These are phyloP conservation scores for Canariomyces notabilis DNA, from an alignment of 2,329 filamentous ascomycete genomes.

Conservation along the genomic window DNA sequence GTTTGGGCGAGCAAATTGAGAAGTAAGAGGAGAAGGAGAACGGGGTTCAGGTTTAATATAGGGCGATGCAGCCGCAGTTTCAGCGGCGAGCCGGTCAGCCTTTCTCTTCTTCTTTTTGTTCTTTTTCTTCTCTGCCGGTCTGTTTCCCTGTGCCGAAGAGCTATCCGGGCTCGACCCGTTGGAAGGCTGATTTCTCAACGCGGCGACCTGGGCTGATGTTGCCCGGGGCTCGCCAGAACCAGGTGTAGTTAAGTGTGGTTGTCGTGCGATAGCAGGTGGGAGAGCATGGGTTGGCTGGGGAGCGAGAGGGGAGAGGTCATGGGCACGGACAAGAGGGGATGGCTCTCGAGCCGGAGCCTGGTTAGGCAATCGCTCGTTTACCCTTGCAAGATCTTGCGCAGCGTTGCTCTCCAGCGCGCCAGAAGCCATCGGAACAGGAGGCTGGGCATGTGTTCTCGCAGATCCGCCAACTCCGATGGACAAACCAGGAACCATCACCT, in stretches of 20 bases:
- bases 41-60: slow-evolving; percentile 62
- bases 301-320: slow-evolving; percentile 68
- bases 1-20: slow-evolving; percentile 48
- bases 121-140: slow-evolving; percentile 45
- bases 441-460: slow-evolving; percentile 7
- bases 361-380: slow-evolving; percentile 34
- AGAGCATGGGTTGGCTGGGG: slow-evolving; percentile 70
- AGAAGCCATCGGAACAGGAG: slow-evolving; percentile 19
- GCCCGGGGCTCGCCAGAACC: slow-evolving; percentile 34
- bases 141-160: slow-evolving; percentile 51
- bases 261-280: slow-evolving; percentile 45
- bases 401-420: slow-evolving; percentile 38
- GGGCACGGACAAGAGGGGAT: slow-evolving; percentile 64
- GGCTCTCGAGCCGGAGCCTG: slow-evolving; percentile 39
- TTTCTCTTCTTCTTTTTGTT: slow-evolving; percentile 48
- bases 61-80: slow-evolving; percentile 41
- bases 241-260: slow-evolving; percentile 29
- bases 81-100: slow-evolving; percentile 45
- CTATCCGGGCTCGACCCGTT: slow-evolving; percentile 54
- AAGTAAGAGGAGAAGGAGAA: slow-evolving; percentile 55
- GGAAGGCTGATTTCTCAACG: slow-evolving; percentile 47
- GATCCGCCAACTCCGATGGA: slow-evolving; percentile 13
- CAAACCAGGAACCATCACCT: slow-evolving; percentile 15
- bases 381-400: slow-evolving; percentile 31
- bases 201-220: slow-evolving; percentile 50